Percentiles rank a stretch among this genome's conserved stretches.
phyloP scores from a whole-genome alignment of 257 asterid species.

The Verbena officinalis region DNA sequence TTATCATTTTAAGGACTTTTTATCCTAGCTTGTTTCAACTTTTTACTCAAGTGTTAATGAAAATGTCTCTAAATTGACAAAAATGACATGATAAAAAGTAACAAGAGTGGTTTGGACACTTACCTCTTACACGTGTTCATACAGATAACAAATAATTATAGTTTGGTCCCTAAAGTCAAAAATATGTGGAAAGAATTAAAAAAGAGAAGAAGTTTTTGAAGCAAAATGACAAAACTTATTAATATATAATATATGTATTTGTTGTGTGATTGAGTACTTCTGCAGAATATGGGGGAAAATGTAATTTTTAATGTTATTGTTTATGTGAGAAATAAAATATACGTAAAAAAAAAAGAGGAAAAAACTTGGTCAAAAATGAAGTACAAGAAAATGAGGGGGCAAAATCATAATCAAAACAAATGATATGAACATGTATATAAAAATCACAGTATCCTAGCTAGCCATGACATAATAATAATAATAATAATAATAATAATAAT shows the following conservation, averaged over 20 bases:
- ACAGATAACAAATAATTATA: conserved; percentile 35
- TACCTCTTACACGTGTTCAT: conserved; percentile 45
- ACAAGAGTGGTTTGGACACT: conserved; percentile 37
- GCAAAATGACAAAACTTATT: conserved; percentile 8
- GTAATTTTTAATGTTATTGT: neutral
- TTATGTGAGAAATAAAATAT: neutral
- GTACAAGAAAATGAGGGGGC: neutral
- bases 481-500: too few species aligned
- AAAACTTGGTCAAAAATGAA: neutral
- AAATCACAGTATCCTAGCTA: too few species aligned
- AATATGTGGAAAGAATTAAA: conserved; percentile 13
- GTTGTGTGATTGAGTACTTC: too few species aligned
- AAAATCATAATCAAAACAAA: neutral
- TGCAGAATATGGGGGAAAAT: neutral
- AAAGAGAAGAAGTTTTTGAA: conserved; percentile 18
- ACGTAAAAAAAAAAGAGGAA: neutral
- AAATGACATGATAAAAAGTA: conserved; percentile 33
- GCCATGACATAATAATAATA: too few species aligned
- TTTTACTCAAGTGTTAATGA: conserved; percentile 44
- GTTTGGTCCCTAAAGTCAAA: conserved; percentile 16
- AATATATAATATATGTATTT: too few species aligned
- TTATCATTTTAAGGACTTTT: conserved; percentile 30
- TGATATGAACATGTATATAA: neutral
- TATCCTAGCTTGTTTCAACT: conserved; percentile 32
- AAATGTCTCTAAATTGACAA: conserved; percentile 46